Conservation (phyloP, 2,329 filamentous ascomycete genomes). For the Fusarium keratoplasticum region DNA sequence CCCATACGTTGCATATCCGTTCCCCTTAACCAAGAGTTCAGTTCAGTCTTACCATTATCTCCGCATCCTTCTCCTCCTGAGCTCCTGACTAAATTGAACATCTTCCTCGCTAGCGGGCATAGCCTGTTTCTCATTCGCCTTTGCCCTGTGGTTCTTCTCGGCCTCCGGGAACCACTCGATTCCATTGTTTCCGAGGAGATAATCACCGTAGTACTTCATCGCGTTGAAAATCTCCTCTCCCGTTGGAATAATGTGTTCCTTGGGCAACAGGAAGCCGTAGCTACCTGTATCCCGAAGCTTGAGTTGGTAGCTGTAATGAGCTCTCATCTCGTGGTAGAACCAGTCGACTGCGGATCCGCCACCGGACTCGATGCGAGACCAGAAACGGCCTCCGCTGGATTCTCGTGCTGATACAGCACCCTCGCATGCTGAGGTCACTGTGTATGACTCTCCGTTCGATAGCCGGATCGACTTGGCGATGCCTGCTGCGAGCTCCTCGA, state of each 20-base stretch:
- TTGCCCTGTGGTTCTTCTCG: slow-evolving; percentile 37
- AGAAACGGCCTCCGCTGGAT: slow-evolving; percentile 34
- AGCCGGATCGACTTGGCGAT: slow-evolving; percentile 89
- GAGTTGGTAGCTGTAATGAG: slow-evolving; percentile 90
- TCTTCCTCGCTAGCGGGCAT: slow-evolving; percentile 23
- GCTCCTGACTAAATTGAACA: slow-evolving; percentile 39
- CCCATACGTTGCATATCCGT: slow-evolving; percentile 14
- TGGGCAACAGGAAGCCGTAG: slow-evolving; percentile 92
- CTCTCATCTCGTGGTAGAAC: slow-evolving; percentile 89
- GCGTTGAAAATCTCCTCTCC: slow-evolving; percentile 89
- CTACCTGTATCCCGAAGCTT: slow-evolving; percentile 93
- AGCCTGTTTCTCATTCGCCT: slow-evolving; percentile 9
- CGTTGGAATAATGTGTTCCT: slow-evolving; percentile 87
- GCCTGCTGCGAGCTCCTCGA: slow-evolving; percentile 89
- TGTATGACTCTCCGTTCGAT: slow-evolving; percentile 80
- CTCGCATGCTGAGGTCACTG: slow-evolving; percentile 87
- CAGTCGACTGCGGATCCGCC: slow-evolving; percentile 93
- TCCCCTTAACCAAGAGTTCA: neutral
- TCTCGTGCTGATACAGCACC: slow-evolving; percentile 67
- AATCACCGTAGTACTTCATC: slow-evolving; percentile 85
- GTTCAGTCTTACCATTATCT: slow-evolving; percentile 24
- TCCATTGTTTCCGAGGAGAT: slow-evolving; percentile 77
- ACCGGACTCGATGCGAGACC: slow-evolving; percentile 72
- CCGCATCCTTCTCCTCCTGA: slow-evolving; percentile 46
- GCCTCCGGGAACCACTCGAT: slow-evolving; percentile 60